phyloP scores from a whole-genome alignment of 1,284 basidiomycete species.

The Pholiota adiposa region DNA sequence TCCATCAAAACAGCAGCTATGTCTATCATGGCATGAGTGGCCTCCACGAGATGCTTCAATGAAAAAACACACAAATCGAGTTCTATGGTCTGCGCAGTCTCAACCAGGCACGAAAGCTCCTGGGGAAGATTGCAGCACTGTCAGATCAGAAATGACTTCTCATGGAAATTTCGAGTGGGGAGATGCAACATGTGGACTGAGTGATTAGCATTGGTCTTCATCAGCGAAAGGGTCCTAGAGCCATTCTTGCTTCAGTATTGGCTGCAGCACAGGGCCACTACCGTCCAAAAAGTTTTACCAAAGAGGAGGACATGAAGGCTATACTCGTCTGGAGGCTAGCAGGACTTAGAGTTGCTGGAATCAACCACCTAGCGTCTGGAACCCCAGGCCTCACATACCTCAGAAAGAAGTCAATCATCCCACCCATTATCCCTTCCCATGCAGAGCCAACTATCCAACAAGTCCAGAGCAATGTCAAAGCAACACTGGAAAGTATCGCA shows the following conservation, averaged over 20 bases:
- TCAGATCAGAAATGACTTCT: slow-evolving; percentile 23
- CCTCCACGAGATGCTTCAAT: slow-evolving; percentile 5
- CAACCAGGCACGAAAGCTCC: slow-evolving; percentile 25
- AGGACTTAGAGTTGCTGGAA: slow-evolving; percentile 23
- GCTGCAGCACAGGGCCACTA: slow-evolving; percentile 15
- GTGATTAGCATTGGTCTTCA: slow-evolving; percentile 14
- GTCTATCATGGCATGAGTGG: slow-evolving; percentile 13
- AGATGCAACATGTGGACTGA: slow-evolving; percentile 14
- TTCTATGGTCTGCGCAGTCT: slow-evolving; percentile 18
- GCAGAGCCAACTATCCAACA: slow-evolving; percentile 19
- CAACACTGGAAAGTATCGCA: slow-evolving; percentile 19
- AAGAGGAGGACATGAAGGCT: slow-evolving; percentile 8
- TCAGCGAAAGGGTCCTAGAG: slow-evolving; percentile 12
- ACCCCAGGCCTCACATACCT: slow-evolving; percentile 21
- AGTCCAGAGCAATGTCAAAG: slow-evolving; percentile 23
- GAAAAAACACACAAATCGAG: slow-evolving; percentile 19
- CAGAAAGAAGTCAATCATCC: slow-evolving; percentile 13
- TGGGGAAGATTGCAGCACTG: slow-evolving; percentile 17
- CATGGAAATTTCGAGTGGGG: slow-evolving; percentile 20
- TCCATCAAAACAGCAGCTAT: slow-evolving; percentile 4
- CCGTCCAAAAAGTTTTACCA: slow-evolving; percentile 7
- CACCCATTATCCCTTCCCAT: slow-evolving; percentile 23
- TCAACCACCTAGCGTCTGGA: slow-evolving; percentile 20
- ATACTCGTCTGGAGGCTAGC: background rate
- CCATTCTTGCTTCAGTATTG: background rate